Conservation (phyloP, 345 rosid species). For the Mercurialis annua region DNA sequence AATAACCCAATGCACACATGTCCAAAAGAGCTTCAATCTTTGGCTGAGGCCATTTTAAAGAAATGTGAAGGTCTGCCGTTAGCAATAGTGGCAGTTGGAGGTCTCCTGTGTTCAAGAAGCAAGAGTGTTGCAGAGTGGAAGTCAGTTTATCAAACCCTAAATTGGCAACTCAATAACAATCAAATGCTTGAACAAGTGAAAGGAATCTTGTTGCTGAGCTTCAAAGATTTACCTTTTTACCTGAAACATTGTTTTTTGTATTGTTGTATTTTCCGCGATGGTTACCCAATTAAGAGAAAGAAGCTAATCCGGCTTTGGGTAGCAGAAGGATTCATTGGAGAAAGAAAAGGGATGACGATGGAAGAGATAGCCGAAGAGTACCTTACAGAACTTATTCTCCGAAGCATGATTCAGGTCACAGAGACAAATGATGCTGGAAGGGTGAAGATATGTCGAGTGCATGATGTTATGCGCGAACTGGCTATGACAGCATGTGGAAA, state of each 20-base stretch:
- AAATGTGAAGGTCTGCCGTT: constrained; percentile 30
- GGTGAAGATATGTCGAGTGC: constrained; percentile 25
- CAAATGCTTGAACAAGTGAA: constrained; percentile 24
- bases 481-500: constrained; percentile 24
- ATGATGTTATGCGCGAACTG: constrained; percentile 34
- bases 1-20: constrained; percentile 15
- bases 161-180: constrained; percentile 30
- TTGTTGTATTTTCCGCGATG: constrained; percentile 24
- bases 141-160: constrained; percentile 19
- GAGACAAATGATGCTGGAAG: constrained; percentile 26
- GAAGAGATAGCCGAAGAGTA: constrained; percentile 33
- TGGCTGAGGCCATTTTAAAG: constrained; percentile 24
- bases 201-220: constrained; percentile 23
- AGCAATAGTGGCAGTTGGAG: constrained; percentile 28
- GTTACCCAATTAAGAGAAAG: constrained; percentile 20
- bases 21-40: constrained; percentile 17
- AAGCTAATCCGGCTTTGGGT: constrained; percentile 25
- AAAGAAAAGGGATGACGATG: constrained; percentile 25
- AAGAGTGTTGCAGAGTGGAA: constrained; percentile 23
- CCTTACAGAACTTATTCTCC: constrained; percentile 23
- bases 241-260: constrained; percentile 27
- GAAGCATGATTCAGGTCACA: constrained; percentile 33
- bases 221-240: constrained; percentile 30
- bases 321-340: constrained; percentile 31
- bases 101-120: constrained; percentile 26